Percentiles rank a stretch among this genome's conserved stretches.
phyloP scores from a whole-genome alignment of 202 grass and related monocot species.

The Zoysia matrella region DNA sequence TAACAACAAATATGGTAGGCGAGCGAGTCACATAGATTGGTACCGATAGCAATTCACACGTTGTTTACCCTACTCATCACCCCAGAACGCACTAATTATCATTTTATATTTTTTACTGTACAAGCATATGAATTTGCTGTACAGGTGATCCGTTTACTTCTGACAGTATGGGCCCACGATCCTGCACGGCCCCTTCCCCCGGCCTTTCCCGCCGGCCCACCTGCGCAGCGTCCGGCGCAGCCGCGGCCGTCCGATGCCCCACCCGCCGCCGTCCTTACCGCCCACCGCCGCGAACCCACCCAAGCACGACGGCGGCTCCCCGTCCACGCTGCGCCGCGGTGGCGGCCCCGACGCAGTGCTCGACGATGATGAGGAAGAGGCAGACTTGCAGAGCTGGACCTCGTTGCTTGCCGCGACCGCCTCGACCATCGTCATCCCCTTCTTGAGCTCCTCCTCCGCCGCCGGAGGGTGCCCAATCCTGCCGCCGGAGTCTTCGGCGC shows the following conservation, averaged over 20 bases:
- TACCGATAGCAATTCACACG: too few relatives aligned
- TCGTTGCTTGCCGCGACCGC: slow-evolving; percentile 32
- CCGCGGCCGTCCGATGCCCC: slow-evolving; percentile 50
- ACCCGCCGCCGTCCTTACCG: background rate
- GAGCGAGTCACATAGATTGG: too few relatives aligned
- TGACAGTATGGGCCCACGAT: background rate
- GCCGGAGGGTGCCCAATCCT: background rate
- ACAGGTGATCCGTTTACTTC: background rate
- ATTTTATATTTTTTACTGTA: too few relatives aligned
- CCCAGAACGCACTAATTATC: too few relatives aligned
- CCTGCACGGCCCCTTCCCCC: slow-evolving; percentile 25
- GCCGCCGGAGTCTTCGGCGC: background rate
- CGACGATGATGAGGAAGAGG: slow-evolving; percentile 31
- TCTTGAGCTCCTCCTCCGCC: slow-evolving; percentile 33
- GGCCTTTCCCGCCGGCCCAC: slow-evolving; percentile 62
- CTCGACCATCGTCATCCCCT: slow-evolving; percentile 48
- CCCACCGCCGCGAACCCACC: slow-evolving; percentile 29
- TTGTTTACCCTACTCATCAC: too few relatives aligned
- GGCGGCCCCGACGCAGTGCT: slow-evolving; percentile 11
- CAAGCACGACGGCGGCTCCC: slow-evolving; percentile 42
- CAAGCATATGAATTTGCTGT: too few relatives aligned
- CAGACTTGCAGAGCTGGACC: slow-evolving; percentile 54
- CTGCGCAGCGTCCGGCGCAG: slow-evolving; percentile 75
- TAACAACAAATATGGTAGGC: too few relatives aligned
- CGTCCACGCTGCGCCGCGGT: slow-evolving; percentile 28